Base-by-base conservation (phyloP, 257 asterid species). In the Solanum pennellii region DNA sequence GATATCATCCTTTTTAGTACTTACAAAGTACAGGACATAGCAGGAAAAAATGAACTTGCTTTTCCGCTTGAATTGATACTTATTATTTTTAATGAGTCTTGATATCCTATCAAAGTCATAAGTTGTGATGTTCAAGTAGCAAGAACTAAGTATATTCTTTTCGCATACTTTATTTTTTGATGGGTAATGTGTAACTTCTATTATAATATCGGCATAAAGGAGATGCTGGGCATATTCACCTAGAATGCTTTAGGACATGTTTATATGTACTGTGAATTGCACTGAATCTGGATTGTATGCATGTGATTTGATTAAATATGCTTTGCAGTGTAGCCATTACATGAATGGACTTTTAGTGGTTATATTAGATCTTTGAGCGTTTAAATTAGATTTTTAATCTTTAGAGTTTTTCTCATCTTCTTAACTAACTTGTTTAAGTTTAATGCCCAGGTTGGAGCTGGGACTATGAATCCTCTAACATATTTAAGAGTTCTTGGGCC, bases 391-490 rank as follows among this genome's bases (percentile, higher is more conserved):
- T 18, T 15, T 79, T 25, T 49, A 27, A 79, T 45, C 84, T 27
- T 79, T 45, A 79, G 66, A 79, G 84, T 79, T 80, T 8, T 15
- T 45, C 11, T 18, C 69, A 29, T 80, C 56, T 37, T n/a, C 86
- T 83, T 71, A 66, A 69, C 89, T 91, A 39, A 84, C 75, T 73
- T 88, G 77, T 87, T 86, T 87, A 86, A 47, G 69, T 75, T 88
- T 89, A 88, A 91, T 86, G 86, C 88, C 83, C 95, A 97, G 99
- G 99, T 97, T 88, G 99, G 99, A 90, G 99, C 99, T 86, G 99
- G 99, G 87, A 97, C 99, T 68, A 97, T 97, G 98, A 97, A 97
- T 91, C 99, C 99, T 77, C 98, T 93, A 80, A 97, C 99, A 44
- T 97, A 91, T 90, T 88, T 97, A 92, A 92, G 99, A 89, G 99